A percentile compares a stretch with the other conserved stretches of the same genome.
phyloP scores from a whole-genome alignment of 495 filamentous ascomycete genomes.

The Xylaria venustula region DNA sequence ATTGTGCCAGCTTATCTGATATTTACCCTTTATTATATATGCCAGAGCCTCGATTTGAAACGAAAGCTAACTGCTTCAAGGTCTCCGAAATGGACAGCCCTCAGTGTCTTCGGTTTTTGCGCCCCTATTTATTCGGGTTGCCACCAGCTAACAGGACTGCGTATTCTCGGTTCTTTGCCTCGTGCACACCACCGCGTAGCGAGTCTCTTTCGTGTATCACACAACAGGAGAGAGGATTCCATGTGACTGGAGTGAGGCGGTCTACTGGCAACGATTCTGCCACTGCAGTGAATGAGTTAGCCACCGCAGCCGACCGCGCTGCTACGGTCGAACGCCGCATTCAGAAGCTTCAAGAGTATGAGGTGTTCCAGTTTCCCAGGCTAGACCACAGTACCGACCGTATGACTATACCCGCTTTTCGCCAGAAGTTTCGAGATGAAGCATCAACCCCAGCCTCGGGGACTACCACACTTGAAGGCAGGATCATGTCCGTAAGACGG shows the following conservation, averaged over 20 bases:
- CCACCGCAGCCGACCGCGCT: constrained; percentile 5
- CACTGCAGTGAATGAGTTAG: neutral
- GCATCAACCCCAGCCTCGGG: constrained; percentile 30
- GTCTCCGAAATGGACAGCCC: constrained; percentile 36
- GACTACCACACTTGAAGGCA: constrained; percentile 47
- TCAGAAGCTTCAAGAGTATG: constrained; percentile 28
- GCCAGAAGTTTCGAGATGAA: constrained; percentile 30
- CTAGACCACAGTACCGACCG: constrained; percentile 27
- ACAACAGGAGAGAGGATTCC: neutral
- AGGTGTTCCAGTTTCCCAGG: constrained; percentile 42
- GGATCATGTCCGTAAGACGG: constrained; percentile 42
- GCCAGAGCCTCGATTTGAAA: neutral
- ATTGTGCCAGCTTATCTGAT: constrained; percentile 50
- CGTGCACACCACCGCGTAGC: neutral
- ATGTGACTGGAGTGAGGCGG: neutral
- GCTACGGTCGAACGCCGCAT: constrained; percentile 15
- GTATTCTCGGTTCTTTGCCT: constrained; percentile 22
- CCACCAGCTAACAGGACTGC: constrained; percentile 23
- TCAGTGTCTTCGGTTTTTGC: constrained; percentile 49
- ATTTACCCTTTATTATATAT: neutral
- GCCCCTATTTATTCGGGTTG: constrained; percentile 47
- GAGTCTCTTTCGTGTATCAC: constrained; percentile 5
- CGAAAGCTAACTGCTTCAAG: constrained; percentile 15
- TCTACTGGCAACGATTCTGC: neutral
- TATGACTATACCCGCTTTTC: constrained; percentile 39